These are phyloP conservation scores for Lentinula boryana DNA, from an alignment of 768 basidiomycete genomes.

Conservation along the genomic window DNA sequence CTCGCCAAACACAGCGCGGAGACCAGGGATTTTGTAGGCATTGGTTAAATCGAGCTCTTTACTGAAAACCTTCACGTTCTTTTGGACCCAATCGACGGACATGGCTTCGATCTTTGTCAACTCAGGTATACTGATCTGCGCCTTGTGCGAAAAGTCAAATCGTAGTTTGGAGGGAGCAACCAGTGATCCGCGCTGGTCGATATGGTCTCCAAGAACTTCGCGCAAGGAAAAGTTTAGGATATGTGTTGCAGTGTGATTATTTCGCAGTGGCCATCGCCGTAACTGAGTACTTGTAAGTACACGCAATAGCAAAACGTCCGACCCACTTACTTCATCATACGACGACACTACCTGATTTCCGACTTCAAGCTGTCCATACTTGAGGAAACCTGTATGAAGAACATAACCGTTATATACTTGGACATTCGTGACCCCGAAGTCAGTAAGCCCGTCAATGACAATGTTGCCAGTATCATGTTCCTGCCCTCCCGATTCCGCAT, in stretches of 20 bases:
- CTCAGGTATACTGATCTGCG: constrained; percentile 72
- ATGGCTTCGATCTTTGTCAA: constrained; percentile 78
- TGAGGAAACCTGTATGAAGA: constrained; percentile 83
- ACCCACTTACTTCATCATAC: constrained; percentile 75
- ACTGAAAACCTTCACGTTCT: constrained; percentile 84
- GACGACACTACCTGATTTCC: constrained; percentile 82
- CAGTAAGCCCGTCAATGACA: constrained; percentile 83
- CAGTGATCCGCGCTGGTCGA: constrained; percentile 97
- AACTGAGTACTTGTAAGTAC: constrained; percentile 37
- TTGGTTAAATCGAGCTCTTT: constrained; percentile 75
- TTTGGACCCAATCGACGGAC: constrained; percentile 85
- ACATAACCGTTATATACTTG: constrained; percentile 96
- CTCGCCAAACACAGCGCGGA: constrained; percentile 97
- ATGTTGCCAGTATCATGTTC: constrained; percentile 96
- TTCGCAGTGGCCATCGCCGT: constrained; percentile 91
- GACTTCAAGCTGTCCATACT: constrained; percentile 78
- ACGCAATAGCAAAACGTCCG: not conserved
- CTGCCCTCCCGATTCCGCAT: constrained; percentile 96
- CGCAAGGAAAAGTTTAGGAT: constrained; percentile 93
- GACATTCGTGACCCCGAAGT: constrained; percentile 91
- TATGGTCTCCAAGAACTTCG: constrained; percentile 93
- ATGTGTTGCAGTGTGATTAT: constrained; percentile 98
- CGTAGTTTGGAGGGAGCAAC: constrained; percentile 94
- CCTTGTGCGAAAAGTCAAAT: constrained; percentile 98
- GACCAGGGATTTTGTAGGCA: constrained; percentile 85